Conservation (phyloP, 495 filamentous ascomycete species). For the Penicillium angulare region DNA sequence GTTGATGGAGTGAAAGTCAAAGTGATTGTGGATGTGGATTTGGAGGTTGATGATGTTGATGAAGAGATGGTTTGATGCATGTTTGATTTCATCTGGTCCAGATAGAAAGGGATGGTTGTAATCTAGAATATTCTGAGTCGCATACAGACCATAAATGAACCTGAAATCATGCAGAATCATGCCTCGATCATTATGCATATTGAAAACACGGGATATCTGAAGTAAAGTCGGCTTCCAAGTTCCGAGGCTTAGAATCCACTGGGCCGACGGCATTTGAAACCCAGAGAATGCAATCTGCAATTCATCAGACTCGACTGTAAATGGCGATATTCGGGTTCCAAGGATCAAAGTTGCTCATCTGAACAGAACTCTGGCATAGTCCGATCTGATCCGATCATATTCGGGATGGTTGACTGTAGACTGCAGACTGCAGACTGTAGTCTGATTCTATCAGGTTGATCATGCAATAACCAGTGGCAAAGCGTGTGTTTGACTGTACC, state of each 20-base stretch:
- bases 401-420: background rate
- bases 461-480: slow-evolving; percentile 6
- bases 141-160: no score
- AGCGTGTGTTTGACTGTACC: background rate
- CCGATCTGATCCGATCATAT: background rate
- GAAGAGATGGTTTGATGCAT: no score
- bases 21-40: no score
- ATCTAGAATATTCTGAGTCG: background rate
- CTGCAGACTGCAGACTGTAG: no score
- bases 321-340: background rate
- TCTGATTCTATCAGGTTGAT: no score
- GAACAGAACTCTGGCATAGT: background rate
- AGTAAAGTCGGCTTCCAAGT: slow-evolving; percentile 13
- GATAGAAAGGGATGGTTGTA: no score
- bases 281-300: background rate
- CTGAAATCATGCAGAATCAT: no score
- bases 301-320: background rate
- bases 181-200: no score
- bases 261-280: slow-evolving; percentile 21
- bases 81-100: no score
- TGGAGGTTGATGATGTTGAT: no score
- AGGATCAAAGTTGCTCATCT: no score
- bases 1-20: no score
- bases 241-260: slow-evolving; percentile 19
- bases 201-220: background rate